Evolutionary conservation across 2,329 filamentous ascomycete genomes (phyloP).

Genomic region (Calcarisporium arbuscula): DNA sequence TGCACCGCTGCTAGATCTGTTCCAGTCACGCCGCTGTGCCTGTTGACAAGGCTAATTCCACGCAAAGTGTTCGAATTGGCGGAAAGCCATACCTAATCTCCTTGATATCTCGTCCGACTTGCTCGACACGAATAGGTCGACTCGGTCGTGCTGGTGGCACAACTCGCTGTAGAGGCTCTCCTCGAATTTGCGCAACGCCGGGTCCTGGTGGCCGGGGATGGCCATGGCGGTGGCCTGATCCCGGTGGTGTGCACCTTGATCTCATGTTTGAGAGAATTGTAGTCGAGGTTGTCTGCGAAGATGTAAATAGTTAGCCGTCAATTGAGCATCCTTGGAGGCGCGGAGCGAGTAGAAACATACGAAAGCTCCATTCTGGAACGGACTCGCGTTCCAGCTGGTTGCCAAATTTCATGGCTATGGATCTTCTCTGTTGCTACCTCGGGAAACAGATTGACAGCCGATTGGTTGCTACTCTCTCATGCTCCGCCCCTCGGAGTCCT

Average conservation of each 20-base stretch:
- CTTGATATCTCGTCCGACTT: constrained; percentile 73
- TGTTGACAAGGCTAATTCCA: too few relatives aligned
- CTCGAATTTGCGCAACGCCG: constrained; percentile 57
- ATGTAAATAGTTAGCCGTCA: background rate
- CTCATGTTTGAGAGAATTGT: constrained; percentile 77
- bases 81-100: constrained; percentile 48
- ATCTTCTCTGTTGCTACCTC: too few relatives aligned
- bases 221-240: constrained; percentile 63
- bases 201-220: constrained; percentile 65
- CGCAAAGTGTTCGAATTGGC: background rate
- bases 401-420: constrained; percentile 37
- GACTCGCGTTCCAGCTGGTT: constrained; percentile 64
- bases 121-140: constrained; percentile 71
- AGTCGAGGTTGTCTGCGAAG: constrained; percentile 71
- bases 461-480: too few relatives aligned
- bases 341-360: constrained; percentile 36
- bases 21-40: background rate
- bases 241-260: constrained; percentile 75
- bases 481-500: too few relatives aligned
- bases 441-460: too few relatives aligned
- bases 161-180: constrained; percentile 65
- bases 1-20: background rate
- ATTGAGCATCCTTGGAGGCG: background rate
- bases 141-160: constrained; percentile 67
- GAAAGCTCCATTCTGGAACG: constrained; percentile 75